Conservation (phyloP, 768 basidiomycete species). For the Podaxis sp. region DNA sequence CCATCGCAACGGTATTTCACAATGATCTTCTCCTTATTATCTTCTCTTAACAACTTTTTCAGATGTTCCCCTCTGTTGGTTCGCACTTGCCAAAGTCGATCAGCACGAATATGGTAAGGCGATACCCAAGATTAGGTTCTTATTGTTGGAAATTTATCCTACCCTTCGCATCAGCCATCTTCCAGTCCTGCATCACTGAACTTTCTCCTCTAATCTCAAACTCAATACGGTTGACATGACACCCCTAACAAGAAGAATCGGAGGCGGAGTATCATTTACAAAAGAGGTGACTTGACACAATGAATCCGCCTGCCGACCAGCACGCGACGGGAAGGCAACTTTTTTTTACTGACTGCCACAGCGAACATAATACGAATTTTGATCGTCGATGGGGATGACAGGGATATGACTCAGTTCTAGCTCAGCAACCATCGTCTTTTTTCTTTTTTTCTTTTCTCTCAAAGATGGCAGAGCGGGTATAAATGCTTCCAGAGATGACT, state of each 20-base stretch:
- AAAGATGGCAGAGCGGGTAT: conserved; percentile 36
- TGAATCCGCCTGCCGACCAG: conserved; percentile 45
- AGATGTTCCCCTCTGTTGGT: conserved; percentile 27
- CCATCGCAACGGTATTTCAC: conserved; percentile 32
- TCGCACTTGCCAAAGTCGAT: conserved; percentile 32
- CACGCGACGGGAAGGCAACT: conserved; percentile 17
- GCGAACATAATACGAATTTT: conserved; percentile 40
- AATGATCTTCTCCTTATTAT: conserved; percentile 34
- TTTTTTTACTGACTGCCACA: conserved; percentile 21
- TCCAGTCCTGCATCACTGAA: conserved; percentile 31
- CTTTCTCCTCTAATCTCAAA: conserved; percentile 32
- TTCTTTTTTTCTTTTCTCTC: conserved; percentile 41
- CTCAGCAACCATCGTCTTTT: conserved; percentile 38
- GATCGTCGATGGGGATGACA: conserved; percentile 31
- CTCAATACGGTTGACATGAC: conserved; percentile 53
- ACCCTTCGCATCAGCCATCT: conserved; percentile 28
- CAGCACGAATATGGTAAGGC: conserved; percentile 31
- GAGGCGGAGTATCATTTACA: conserved; percentile 36
- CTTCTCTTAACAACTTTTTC: conserved; percentile 19
- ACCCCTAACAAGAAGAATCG: conserved; percentile 37
- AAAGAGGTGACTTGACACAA: conserved; percentile 45
- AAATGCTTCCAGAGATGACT: conserved; percentile 33
- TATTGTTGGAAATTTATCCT: conserved; percentile 45
- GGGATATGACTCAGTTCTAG: conserved; percentile 33
- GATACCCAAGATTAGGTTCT: conserved; percentile 39